Evolutionary conservation across 140 eudicot genomes (phyloP).

Genomic region (Ambrosia hybrid): DNA sequence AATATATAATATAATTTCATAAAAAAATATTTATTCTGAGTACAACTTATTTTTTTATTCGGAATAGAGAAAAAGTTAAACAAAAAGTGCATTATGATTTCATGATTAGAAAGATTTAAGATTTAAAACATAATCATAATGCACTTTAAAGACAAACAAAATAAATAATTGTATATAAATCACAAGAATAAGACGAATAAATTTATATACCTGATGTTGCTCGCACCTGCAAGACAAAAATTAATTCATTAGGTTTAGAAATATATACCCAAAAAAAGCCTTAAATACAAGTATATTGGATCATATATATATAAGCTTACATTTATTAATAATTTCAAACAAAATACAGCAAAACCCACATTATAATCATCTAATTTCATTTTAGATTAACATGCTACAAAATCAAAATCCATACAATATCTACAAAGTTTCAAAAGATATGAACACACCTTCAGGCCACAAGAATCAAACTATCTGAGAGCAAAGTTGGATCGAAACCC

Average conservation of each 20-base stretch:
- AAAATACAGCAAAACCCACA: neutral
- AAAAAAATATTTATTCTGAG: too few species aligned
- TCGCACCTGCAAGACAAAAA: conserved; percentile 22
- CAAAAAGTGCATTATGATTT: too few species aligned
- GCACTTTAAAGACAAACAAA: neutral
- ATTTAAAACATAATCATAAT: too few species aligned
- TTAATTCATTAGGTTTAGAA: neutral
- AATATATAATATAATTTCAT: too few species aligned
- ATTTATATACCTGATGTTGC: conserved; percentile 22
- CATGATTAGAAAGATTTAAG: too few species aligned
- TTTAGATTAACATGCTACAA: neutral
- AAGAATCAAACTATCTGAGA: neutral
- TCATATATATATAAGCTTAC: neutral
- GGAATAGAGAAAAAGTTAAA: too few species aligned
- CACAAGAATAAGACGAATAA: neutral
- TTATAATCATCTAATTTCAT: neutral
- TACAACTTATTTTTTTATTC: too few species aligned
- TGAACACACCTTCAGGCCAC: conserved; percentile 11
- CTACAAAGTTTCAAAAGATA: neutral
- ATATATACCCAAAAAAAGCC: neutral
- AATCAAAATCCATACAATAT: neutral
- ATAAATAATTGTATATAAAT: neutral
- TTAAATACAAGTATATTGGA: neutral
- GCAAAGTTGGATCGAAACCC: neutral
- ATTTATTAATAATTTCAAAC: too few species aligned